Evolutionary conservation across 768 basidiomycete genomes (phyloP), one percentile per base, ranked within the genome.

Genomic region (Podaxis sp.): DNA sequence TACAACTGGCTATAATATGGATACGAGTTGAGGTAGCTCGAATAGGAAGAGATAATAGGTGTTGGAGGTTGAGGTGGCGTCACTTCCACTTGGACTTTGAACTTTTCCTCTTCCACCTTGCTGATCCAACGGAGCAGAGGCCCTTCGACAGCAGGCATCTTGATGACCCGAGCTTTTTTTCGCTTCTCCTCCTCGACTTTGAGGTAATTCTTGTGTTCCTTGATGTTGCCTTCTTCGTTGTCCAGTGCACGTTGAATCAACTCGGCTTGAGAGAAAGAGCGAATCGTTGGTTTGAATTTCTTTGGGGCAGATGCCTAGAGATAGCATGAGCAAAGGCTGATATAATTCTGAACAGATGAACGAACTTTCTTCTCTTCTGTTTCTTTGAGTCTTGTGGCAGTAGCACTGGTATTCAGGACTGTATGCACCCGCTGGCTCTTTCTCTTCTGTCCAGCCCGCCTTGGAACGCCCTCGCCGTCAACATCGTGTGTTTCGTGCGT

Each of bases 181-280:
- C 92, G 85, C 66, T 91, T 93, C 74, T 93, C 91, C 69, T 92
- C 93, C 67, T 96, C 94, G 2, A 86, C 74, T 55, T 81, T 83
- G 30, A 95, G 84, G 69, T 95, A 95, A 67, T 93, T 84, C 38
- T 84, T 80, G 65, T 95, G 91, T 52, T 92, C 87, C 4, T 81
- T 80, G 22, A 88, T 86, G 71, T 96, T 96, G 0, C 88, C 87
- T 73, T 94, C 93, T 73, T 95, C 94, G 57, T 87, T 92, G 68
- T 94, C 91, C 17, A 95, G 83, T 0, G 94, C 94, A 6, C 85
- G 85, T 2, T 86, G 87, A 61, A 96, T 89, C 7, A 95, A 82
- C 68, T 95, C 91, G n/a, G 84, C 89, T 69, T 96, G 94, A 0
- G 92, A 92, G 49, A 80, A 82, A 4, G 77, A 72, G 33, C 80